Percentiles rank a stretch among this genome's conserved stretches.
These are phyloP conservation scores for Sclerotinia trifoliorum DNA, from an alignment of 2,329 filamentous ascomycete species.

Conservation along the genomic window DNA sequence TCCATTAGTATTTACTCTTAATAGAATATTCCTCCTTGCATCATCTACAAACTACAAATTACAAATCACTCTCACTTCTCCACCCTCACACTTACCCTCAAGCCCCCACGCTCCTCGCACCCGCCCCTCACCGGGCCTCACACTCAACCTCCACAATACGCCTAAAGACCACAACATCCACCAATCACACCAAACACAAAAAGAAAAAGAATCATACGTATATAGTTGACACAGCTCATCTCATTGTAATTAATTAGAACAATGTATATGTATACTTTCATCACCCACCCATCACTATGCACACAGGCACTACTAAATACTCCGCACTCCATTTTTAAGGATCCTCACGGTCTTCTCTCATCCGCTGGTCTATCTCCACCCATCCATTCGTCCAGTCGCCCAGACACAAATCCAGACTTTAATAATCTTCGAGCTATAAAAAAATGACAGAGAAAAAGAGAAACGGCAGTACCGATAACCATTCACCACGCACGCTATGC, in stretches of 20 bases:
- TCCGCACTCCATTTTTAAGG: background rate
- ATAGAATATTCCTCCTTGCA: too few species aligned
- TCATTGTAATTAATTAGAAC: conserved; percentile 16
- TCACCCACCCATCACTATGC: background rate
- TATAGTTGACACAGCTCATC: background rate
- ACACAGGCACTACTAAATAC: too few species aligned
- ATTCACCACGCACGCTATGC: conserved; percentile 29
- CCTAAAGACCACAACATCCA: too few species aligned
- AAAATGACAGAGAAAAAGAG: background rate
- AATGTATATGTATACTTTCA: background rate
- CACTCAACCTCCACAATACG: too few species aligned
- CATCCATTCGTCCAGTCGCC: background rate
- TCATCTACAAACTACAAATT: too few species aligned
- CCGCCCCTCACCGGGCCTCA: too few species aligned
- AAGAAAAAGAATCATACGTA: too few species aligned
- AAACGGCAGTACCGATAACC: conserved; percentile 12
- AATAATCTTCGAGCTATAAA: conserved; percentile 4
- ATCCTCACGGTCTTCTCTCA: background rate
- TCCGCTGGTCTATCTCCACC: background rate
- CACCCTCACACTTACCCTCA: too few species aligned
- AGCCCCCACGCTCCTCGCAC: too few species aligned
- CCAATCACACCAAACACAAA: background rate
- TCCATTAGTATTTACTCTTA: too few species aligned
- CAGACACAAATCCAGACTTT: conserved; percentile 6
- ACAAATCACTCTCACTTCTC: too few species aligned